Evolutionary conservation across 345 rosid species (phyloP).

Genomic region (Syzygium aqueum): DNA sequence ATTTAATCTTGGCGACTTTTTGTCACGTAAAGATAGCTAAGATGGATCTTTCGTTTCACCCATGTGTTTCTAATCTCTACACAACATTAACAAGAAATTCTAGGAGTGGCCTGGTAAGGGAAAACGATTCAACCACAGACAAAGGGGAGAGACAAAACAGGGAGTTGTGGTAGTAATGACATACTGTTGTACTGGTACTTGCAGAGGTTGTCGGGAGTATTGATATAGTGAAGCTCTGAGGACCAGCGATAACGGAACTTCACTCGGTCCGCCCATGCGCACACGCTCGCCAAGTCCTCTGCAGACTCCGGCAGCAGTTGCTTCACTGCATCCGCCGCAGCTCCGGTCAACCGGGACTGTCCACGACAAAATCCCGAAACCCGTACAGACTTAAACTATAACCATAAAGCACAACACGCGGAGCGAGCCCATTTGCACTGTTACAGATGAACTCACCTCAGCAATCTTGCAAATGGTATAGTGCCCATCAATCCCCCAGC

Average conservation of each 20-base stretch:
- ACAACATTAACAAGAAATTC: background rate
- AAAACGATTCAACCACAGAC: background rate
- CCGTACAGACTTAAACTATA: too few species aligned
- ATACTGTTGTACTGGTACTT: slow-evolving; percentile 45
- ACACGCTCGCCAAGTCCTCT: slow-evolving; percentile 51
- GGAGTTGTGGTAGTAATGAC: background rate
- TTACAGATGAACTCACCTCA: slow-evolving; percentile 25
- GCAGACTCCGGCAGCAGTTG: slow-evolving; percentile 48
- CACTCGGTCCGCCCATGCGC: slow-evolving; percentile 70
- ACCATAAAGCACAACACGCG: background rate
- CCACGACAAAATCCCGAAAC: background rate
- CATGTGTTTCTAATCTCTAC: background rate
- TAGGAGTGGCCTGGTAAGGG: background rate
- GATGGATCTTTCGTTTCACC: background rate
- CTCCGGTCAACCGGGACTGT: slow-evolving; percentile 48
- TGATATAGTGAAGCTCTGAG: slow-evolving; percentile 55
- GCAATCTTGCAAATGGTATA: slow-evolving; percentile 56
- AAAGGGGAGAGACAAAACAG: background rate
- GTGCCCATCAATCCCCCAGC: slow-evolving; percentile 82
- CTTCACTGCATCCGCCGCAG: slow-evolving; percentile 47
- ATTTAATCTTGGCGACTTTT: background rate
- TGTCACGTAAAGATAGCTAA: background rate
- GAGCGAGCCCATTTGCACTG: background rate
- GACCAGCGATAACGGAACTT: slow-evolving; percentile 72
- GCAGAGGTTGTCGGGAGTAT: slow-evolving; percentile 66